Evolutionary conservation across 495 filamentous ascomycete species (phyloP).

Genomic region (Hyphodiscus hymeniophilus): DNA sequence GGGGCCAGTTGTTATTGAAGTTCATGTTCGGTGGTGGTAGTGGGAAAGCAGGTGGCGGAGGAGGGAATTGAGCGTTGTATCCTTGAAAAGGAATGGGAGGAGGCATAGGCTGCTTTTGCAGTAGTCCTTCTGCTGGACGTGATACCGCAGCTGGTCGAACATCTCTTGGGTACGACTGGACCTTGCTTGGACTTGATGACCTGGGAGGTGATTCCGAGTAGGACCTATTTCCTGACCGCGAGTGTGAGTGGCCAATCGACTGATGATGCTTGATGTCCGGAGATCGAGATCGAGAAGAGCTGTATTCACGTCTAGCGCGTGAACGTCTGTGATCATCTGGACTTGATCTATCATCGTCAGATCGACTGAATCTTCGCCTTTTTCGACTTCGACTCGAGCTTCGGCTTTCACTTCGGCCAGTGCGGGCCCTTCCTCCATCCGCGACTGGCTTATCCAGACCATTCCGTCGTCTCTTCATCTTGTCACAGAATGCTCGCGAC

Average conservation of each 20-base stretch:
- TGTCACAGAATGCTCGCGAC: slow-evolving; percentile 71
- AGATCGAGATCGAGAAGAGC: slow-evolving; percentile 40
- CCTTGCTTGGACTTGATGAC: slow-evolving; percentile 22
- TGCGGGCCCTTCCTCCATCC: slow-evolving; percentile 19
- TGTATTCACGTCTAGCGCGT: slow-evolving; percentile 14
- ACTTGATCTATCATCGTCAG: slow-evolving; percentile 15
- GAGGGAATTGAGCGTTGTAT: slow-evolving; percentile 18
- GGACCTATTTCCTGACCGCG: slow-evolving; percentile 24
- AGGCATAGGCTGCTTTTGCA: slow-evolving; percentile 21
- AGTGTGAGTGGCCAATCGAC: slow-evolving; percentile 22
- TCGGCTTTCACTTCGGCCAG: slow-evolving; percentile 43
- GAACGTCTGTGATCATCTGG: slow-evolving; percentile 7
- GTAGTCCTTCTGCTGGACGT: slow-evolving; percentile 11
- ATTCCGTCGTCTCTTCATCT: slow-evolving; percentile 59
- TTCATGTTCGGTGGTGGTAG: slow-evolving; percentile 22
- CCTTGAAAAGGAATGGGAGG: slow-evolving; percentile 22
- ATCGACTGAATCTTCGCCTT: slow-evolving; percentile 13
- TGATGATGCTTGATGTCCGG: slow-evolving; percentile 3
- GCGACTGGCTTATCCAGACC: slow-evolving; percentile 11
- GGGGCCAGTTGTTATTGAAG: slow-evolving; percentile 23
- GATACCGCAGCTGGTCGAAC: slow-evolving; percentile 21
- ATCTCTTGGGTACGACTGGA: slow-evolving; percentile 22
- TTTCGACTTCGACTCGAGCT: slow-evolving; percentile 23
- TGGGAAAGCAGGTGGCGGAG: slow-evolving; percentile 19
- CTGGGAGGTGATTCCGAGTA: slow-evolving; percentile 22